Evolutionary conservation across 106 monocot genomes (phyloP).

Genomic region (Cymbidium sinense): DNA sequence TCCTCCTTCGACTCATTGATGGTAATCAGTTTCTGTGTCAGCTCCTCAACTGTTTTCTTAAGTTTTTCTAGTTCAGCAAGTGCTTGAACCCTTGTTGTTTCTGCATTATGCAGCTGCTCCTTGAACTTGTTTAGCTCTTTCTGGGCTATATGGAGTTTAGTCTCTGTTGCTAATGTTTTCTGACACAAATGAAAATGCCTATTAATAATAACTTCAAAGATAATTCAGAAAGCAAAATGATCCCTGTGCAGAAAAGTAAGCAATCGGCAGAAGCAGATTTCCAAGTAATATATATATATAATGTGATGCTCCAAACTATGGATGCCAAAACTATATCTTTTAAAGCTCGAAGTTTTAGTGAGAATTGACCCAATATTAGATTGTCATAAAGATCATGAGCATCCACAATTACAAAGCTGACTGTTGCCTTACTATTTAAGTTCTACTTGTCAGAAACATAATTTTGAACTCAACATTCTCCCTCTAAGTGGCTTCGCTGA

Average conservation of each 20-base stretch:
- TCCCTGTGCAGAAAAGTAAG: not conserved
- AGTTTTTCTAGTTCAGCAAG: conserved; percentile 43
- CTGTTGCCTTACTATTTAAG: not conserved
- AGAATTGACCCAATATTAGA: not conserved
- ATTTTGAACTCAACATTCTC: not conserved
- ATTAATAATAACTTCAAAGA: not conserved
- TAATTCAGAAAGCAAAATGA: not conserved
- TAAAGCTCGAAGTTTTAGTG: not conserved
- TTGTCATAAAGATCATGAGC: not conserved
- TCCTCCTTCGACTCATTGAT: conserved; percentile 49
- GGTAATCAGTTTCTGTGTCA: conserved; percentile 25
- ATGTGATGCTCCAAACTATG: not conserved
- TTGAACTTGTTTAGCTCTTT: conserved; percentile 48
- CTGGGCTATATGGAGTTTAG: conserved; percentile 53
- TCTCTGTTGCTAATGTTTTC: conserved; percentile 43
- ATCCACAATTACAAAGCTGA: not conserved
- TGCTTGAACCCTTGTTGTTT: conserved; percentile 36
- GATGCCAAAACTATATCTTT: not conserved
- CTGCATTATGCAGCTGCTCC: conserved; percentile 50
- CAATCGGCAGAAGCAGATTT: not conserved
- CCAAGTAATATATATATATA: not conserved
- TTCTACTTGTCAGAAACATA: not conserved
- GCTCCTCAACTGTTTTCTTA: conserved; percentile 36
- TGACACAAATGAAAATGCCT: conserved; percentile 7
- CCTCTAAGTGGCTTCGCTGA: not conserved